Evolutionary conservation across 106 monocot species (phyloP), one percentile per base, ranked within the genome.

Genomic region (Narthecium ossifragum): DNA sequence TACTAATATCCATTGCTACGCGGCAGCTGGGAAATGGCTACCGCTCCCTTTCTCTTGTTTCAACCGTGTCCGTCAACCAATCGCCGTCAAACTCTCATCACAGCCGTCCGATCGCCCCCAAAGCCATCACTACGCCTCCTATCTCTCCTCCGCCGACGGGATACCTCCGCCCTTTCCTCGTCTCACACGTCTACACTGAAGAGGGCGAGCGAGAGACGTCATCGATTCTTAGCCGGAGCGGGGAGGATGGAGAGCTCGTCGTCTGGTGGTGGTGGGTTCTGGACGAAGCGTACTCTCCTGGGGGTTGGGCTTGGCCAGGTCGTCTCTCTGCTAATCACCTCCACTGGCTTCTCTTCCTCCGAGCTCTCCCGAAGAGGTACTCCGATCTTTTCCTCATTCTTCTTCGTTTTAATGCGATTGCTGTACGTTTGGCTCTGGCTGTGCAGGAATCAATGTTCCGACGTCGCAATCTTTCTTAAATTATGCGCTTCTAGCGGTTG

Each of bases 391-490:
- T 56, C 10, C 2, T 51, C 0, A 17, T 40, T 20, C 18, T 39
- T 11, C 25, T 51, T 22, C 46, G 11, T 51, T 17, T 15, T 4
- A 15, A 31, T 24, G 11, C 25, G 8, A 11, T 26, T 60, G 29
- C 43, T 54, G 37, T 51, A 49, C 61, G 24, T 41, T 57, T 33
- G 5, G 12, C 20, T 21, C 34, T 30, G 22, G 51, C n/a, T 38
- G 52, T 63, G 26, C 61, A 96, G 90, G 86, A 26, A 79, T 96
- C 32, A 46, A 90, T 59, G 90, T 65, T 28, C 86, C 90, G 36
- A 96, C 94, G 23, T 96, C 90, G 21, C 94, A 96, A 65, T 96
- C 94, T 31, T 78, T 96, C 53, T 68, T 86, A 62, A 96, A 96
- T 53, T 96, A 96, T 58, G 61, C 78, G 26, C 70, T 96, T 0